Conservation (phyloP, 805 yeast genomes). For the Monosporozyma servazzii region DNA sequence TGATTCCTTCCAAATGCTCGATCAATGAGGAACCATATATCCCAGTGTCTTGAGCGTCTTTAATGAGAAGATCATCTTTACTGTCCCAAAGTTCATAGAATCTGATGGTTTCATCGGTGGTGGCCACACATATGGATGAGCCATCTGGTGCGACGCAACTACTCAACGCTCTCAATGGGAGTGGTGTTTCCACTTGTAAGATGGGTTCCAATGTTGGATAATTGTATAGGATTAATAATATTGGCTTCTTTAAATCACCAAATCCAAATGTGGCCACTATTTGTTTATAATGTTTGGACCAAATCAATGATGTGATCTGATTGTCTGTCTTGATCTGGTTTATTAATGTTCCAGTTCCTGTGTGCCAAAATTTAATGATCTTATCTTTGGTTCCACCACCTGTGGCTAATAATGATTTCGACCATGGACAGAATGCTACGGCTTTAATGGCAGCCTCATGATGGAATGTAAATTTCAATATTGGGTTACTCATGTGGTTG, state of each 20-base stretch:
- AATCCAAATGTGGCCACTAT: conserved; percentile 78
- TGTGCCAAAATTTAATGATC: conserved; percentile 80
- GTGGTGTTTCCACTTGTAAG: conserved; percentile 40
- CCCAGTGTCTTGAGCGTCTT: conserved; percentile 36
- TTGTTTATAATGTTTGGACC: conserved; percentile 62
- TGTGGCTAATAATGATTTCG: conserved; percentile 67
- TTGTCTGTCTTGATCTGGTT: conserved; percentile 48
- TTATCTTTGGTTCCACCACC: conserved; percentile 87
- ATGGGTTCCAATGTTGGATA: conserved; percentile 54
- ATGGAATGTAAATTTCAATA: conserved; percentile 39
- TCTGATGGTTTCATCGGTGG: conserved; percentile 69
- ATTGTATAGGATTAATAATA: conserved; percentile 49
- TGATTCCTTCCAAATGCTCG: conserved; percentile 50
- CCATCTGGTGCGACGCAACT: conserved; percentile 60
- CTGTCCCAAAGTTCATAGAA: conserved; percentile 66
- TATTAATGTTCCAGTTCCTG: conserved; percentile 64
- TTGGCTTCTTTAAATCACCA: conserved; percentile 34
- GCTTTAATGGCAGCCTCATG: conserved; percentile 90
- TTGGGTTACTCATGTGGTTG: conserved; percentile 32
- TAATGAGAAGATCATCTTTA: conserved; percentile 24
- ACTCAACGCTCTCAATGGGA: conserved; percentile 52
- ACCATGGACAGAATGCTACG: conserved; percentile 86
- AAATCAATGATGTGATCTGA: conserved; percentile 69
- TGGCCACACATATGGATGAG: conserved; percentile 57
- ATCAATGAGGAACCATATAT: conserved; percentile 48